Base-by-base conservation (phyloP, 768 basidiomycete species). In the Amanita molliuscula region DNA sequence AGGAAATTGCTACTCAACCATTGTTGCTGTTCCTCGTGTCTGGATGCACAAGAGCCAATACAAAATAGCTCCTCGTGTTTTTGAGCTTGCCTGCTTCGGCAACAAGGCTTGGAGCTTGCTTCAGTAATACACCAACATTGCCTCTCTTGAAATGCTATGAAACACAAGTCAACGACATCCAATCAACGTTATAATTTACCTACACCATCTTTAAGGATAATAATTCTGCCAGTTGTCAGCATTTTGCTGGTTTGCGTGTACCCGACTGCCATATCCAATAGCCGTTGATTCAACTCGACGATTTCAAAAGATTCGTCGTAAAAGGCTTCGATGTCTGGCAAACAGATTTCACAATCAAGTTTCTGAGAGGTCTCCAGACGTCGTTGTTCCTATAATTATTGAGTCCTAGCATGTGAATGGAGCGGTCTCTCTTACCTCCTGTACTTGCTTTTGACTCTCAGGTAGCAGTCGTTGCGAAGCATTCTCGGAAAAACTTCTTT, bases 401-500 rank as follows among this genome's bases (percentile, higher is more conserved):
- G 26, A 50, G 46, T 23, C 23, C 21, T 10, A 2, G 25, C 26
- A 41, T 11, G 20, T 13, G 6, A 40, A 4, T 26, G 16, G 11
- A 41, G 13, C 5, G 3, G 2, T n/a, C 15, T 11, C 3, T 36
- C 13, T 59, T 53, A 90, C 95, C 72, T 95, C 84, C 2, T 73
- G 62, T 20, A 98, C 88, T 61, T 84, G 79, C 62, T 85, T 82
- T 65, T 98, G 92, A 54, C 98, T 90, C 48, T 95, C 92, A 3
- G 96, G 96, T 26, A 97, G 69, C 38, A 97, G 70, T 34, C 84
- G 75, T 61, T 99, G 96, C 0, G 96, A 87, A 1, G 92, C 84
- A 61, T 98, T 98, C 69, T 99, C 96, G 15, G 96, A 98, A 66
- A 99, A 99, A 63, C 90, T 93, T 34, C 96, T 77, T 65, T 98